Percentiles rank a stretch among this genome's conserved stretches.
phyloP scores from a whole-genome alignment of 371 early-diverging fungal genomes.

The Rhizomucor pusillus region DNA sequence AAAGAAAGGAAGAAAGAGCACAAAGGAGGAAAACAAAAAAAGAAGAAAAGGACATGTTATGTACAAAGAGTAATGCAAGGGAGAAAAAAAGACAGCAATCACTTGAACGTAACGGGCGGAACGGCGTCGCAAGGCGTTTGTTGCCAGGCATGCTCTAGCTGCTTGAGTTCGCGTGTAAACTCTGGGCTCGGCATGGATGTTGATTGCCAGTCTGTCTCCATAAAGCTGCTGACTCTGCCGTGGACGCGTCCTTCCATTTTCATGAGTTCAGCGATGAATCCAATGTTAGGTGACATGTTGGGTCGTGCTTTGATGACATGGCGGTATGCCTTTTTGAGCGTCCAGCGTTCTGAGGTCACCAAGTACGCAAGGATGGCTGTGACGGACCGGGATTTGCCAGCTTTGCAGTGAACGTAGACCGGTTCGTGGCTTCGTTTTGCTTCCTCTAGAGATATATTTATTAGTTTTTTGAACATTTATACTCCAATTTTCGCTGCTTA shows the following conservation, averaged over 20 bases:
- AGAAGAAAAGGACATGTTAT: neutral
- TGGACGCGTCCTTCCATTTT: slow-evolving; percentile 68
- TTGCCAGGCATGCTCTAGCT: slow-evolving; percentile 30
- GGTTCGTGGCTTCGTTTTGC: slow-evolving; percentile 48
- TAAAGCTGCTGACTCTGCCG: slow-evolving; percentile 49
- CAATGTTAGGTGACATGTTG: slow-evolving; percentile 82
- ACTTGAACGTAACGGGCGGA: slow-evolving; percentile 6
- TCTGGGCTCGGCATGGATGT: slow-evolving; percentile 23
- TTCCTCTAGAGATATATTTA: slow-evolving; percentile 24
- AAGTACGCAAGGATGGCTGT: slow-evolving; percentile 78
- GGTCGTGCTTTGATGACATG: slow-evolving; percentile 69
- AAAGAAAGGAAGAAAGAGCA: no score
- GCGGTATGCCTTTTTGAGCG: slow-evolving; percentile 71
- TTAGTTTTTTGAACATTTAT: no score
- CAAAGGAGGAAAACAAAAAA: neutral
- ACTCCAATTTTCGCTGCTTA: slow-evolving; percentile 23
- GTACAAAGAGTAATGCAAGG: neutral
- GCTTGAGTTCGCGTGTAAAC: slow-evolving; percentile 18
- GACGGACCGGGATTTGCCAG: slow-evolving; percentile 81
- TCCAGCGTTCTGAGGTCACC: slow-evolving; percentile 64
- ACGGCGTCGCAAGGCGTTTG: slow-evolving; percentile 16
- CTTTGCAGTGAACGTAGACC: slow-evolving; percentile 85
- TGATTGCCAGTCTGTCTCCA: slow-evolving; percentile 42
- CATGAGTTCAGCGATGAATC: slow-evolving; percentile 77
- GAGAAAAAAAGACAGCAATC: neutral